Evolutionary conservation across 2,329 filamentous ascomycete genomes (phyloP).

Genomic region (Claviceps africana): DNA sequence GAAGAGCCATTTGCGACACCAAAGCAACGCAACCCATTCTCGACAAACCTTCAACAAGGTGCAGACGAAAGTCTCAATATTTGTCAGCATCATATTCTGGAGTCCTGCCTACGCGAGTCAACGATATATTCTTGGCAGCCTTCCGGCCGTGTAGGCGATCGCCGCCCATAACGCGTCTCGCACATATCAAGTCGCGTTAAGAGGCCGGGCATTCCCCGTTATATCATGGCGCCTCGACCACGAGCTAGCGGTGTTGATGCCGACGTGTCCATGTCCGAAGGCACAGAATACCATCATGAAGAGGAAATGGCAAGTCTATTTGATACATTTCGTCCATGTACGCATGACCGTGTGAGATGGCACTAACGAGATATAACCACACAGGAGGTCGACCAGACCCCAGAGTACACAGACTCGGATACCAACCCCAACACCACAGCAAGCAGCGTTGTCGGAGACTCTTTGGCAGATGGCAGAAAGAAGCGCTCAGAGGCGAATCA

Average conservation of each 20-base stretch:
- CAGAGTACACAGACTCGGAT: constrained; percentile 52
- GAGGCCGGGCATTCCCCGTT: constrained; percentile 21
- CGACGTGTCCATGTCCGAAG: constrained; percentile 51
- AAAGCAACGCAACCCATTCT: constrained; percentile 4
- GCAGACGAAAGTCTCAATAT: not conserved
- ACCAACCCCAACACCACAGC: constrained; percentile 57
- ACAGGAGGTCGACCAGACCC: constrained; percentile 50
- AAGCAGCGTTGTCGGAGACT: constrained; percentile 75
- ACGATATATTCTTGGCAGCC: not conserved
- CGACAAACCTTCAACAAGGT: constrained; percentile 6
- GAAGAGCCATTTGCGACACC: constrained; percentile 18
- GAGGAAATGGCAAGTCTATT: constrained; percentile 36
- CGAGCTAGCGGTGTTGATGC: constrained; percentile 39
- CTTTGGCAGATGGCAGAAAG: constrained; percentile 61
- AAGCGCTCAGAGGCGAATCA: constrained; percentile 77
- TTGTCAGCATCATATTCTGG: not conserved
- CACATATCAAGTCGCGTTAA: constrained; percentile 36
- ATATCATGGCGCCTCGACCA: constrained; percentile 40
- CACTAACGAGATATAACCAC: not conserved
- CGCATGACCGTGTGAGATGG: not conserved
- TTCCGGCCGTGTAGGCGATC: constrained; percentile 1
- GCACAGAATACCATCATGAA: constrained; percentile 29
- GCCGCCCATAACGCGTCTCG: constrained; percentile 29
- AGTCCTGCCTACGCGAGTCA: not conserved
- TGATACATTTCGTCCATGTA: not conserved